Base-by-base conservation (phyloP, 2,329 filamentous ascomycete species). In the Colletotrichum tamarilloi region DNA sequence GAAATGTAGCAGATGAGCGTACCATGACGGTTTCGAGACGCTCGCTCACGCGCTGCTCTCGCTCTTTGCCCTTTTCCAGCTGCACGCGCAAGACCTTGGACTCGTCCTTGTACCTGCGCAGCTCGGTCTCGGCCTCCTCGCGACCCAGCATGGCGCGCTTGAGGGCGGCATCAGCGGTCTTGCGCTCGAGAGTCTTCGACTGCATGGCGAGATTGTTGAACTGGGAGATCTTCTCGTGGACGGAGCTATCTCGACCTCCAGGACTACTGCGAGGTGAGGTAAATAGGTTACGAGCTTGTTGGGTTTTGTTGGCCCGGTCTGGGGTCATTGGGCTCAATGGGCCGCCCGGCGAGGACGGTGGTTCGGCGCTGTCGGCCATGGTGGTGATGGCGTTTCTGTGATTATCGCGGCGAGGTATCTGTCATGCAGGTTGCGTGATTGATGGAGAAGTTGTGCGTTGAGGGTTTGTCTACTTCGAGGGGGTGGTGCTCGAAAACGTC, bases 111-210 rank as follows among this genome's bases (percentile, higher is more conserved):
- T 90, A 88, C 55, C 87, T 87, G 74, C 89, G 87, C 84, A 91
- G 87, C 77, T 94, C 92, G n/a, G 83, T 84, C 83, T 94, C 93
- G 14, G 92, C 91, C 82, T 93, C 92, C 79, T 95, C 93, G 56
- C 92, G 87, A 16, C 91, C 92, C 60, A 93, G 79, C 86, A 92
- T 90, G 74, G 91, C 91, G 60, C 91, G 88, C 80, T 91, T 92
- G 19, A 93, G 83, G 35, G 91, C 91, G 38, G 91, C 90, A 76
- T 92, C 91, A 77, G 89, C 91, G 60, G 86, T 90, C 81, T 90
- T 92, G 77, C 90, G 88, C 80, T 92, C 91, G 66, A 91, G 83
- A 60, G 90, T 87, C 77, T 90, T 91, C 42, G 88, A 88, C 81
- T 89, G 86, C 76, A 87, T 83, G 70, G 92, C 88, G 46, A 94